phyloP scores from a whole-genome alignment of 768 basidiomycete genomes.

The Pisolithus albus region DNA sequence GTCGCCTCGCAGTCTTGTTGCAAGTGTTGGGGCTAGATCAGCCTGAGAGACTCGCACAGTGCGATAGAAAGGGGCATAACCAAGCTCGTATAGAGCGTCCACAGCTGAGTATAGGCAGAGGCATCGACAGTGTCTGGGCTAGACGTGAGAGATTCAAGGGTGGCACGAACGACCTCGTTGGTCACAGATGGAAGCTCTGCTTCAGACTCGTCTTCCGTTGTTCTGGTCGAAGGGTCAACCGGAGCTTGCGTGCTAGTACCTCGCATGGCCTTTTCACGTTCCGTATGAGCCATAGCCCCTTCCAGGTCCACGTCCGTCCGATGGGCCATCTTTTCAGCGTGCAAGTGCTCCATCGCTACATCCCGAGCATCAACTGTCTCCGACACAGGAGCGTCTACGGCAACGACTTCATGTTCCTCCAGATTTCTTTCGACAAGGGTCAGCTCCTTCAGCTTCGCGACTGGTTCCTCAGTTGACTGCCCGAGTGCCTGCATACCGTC shows the following conservation, averaged over 20 bases:
- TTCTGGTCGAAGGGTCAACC: constrained; percentile 22
- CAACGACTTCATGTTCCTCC: constrained; percentile 38
- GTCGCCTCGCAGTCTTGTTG: constrained; percentile 91
- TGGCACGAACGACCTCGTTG: constrained; percentile 15
- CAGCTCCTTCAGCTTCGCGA: constrained; percentile 74
- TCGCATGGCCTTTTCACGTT: constrained; percentile 11
- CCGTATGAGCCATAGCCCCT: constrained; percentile 38
- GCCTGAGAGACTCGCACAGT: constrained; percentile 92
- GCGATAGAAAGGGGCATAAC: constrained; percentile 88
- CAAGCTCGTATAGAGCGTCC: constrained; percentile 85
- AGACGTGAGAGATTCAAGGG: constrained; percentile 14
- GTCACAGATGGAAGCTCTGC: constrained; percentile 7
- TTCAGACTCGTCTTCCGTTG: constrained; percentile 23
- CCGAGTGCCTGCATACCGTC: constrained; percentile 86
- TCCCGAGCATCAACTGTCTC: constrained; percentile 20
- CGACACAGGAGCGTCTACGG: constrained; percentile 32
- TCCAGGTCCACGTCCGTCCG: constrained; percentile 31
- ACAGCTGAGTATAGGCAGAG: constrained; percentile 63
- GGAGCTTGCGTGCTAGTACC: constrained; percentile 6
- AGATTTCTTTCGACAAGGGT: constrained; percentile 61
- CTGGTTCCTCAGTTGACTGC: constrained; percentile 77
- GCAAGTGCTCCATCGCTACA: constrained; percentile 21
- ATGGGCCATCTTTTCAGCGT: constrained; percentile 23
- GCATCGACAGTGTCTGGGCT: constrained; percentile 13
- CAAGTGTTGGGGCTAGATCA: constrained; percentile 93